phyloP scores from a whole-genome alignment of 164 flowering plant species.

The Euptelea pleiosperma region DNA sequence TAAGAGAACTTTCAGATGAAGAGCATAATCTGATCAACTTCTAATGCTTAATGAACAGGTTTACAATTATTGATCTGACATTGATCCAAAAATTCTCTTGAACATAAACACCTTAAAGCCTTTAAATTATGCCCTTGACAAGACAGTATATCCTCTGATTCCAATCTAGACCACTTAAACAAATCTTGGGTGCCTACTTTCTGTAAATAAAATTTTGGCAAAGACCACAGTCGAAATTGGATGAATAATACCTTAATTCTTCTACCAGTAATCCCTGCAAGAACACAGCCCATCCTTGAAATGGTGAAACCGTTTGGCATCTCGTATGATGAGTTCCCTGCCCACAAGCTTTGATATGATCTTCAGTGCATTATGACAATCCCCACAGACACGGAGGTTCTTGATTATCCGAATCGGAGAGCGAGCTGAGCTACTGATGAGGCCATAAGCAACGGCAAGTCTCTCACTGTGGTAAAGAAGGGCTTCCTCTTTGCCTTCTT shows the following conservation, averaged over 20 bases:
- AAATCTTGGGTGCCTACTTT: too few relatives aligned
- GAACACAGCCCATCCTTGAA: slow-evolving; percentile 50
- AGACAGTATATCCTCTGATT: too few relatives aligned
- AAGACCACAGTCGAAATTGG: not conserved
- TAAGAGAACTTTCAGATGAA: too few relatives aligned
- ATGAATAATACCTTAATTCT: too few relatives aligned
- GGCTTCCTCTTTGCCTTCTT: slow-evolving; percentile 66
- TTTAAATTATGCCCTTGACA: too few relatives aligned
- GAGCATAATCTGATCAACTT: too few relatives aligned
- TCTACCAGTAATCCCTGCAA: slow-evolving; percentile 57
- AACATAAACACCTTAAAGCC: too few relatives aligned
- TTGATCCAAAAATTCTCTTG: too few relatives aligned
- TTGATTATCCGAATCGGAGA: slow-evolving; percentile 47
- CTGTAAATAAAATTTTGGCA: not conserved
- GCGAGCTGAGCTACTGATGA: slow-evolving; percentile 50
- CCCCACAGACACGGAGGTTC: slow-evolving; percentile 69
- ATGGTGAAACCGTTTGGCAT: slow-evolving; percentile 66
- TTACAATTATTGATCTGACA: too few relatives aligned
- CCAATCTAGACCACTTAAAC: too few relatives aligned
- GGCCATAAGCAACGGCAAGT: slow-evolving; percentile 54
- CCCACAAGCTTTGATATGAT: slow-evolving; percentile 50
- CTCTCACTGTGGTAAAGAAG: slow-evolving; percentile 68
- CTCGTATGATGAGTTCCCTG: slow-evolving; percentile 44
- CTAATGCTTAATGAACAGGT: too few relatives aligned
- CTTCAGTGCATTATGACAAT: slow-evolving; percentile 57